These are phyloP conservation scores for Akanthomyces muscarius DNA, from an alignment of 2,329 filamentous ascomycete genomes.

Conservation along the genomic window DNA sequence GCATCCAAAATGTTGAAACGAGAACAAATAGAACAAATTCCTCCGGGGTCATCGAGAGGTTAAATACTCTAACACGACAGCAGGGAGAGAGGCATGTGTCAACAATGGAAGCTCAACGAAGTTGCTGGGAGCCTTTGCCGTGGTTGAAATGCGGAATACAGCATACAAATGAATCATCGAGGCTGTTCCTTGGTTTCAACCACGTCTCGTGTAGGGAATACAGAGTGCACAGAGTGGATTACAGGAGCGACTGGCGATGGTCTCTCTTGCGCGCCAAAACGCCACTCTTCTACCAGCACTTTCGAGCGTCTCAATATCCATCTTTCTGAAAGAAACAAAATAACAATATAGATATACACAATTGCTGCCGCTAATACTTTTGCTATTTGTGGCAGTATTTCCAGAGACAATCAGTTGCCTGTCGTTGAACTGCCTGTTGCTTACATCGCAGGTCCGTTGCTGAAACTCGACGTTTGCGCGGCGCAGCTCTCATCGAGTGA, in stretches of 20 bases:
- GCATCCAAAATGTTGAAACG: too few species aligned
- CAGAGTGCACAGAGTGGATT: neutral
- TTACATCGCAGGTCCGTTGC: neutral
- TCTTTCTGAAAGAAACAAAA: too few species aligned
- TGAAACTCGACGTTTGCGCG: neutral
- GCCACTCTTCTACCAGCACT: too few species aligned
- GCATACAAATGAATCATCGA: neutral
- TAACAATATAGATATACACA: too few species aligned
- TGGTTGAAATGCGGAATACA: neutral
- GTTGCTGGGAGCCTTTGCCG: too few species aligned
- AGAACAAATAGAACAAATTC: too few species aligned
- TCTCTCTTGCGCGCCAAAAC: too few species aligned
- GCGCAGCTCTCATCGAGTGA: neutral
- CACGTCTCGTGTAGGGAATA: neutral
- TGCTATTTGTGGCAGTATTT: too few species aligned
- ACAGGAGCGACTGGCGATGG: neutral
- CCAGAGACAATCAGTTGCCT: neutral
- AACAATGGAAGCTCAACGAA: neutral
- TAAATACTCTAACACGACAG: neutral
- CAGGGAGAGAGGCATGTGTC: neutral
- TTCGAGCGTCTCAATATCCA: too few species aligned
- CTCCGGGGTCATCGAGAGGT: neutral
- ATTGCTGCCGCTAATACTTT: too few species aligned
- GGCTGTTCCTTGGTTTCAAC: neutral
- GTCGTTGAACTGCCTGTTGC: neutral